Evolutionary conservation across 1,139 yeast genomes (phyloP).

Genomic region (Debaryomyces singareniensis): DNA sequence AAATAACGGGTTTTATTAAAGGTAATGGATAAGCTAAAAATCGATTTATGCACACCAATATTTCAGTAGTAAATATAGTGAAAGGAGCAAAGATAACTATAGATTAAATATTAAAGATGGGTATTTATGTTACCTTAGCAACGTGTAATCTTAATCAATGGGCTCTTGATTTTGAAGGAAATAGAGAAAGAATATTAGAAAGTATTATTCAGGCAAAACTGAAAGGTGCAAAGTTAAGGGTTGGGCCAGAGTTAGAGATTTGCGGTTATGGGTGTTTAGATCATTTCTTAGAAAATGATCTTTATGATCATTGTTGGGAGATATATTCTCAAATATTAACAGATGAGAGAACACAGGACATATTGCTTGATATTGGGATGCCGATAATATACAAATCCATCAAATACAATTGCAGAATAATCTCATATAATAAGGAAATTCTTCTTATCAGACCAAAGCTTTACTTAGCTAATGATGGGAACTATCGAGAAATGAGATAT

Average conservation of each 20-base stretch:
- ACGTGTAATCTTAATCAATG: conserved; percentile 87
- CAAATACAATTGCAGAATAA: conserved; percentile 84
- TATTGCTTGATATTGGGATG: conserved; percentile 87
- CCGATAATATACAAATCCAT: conserved; percentile 85
- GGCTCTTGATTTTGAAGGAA: conserved; percentile 98
- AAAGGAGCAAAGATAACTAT: too few relatives aligned
- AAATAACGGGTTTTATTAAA: too few relatives aligned
- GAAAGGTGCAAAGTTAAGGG: conserved; percentile 74
- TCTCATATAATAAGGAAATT: conserved; percentile 74
- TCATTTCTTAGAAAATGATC: conserved; percentile 87
- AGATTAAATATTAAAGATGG: conserved; percentile 26
- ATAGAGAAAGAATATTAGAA: conserved; percentile 80
- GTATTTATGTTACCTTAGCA: conserved; percentile 52
- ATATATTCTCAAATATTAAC: conserved; percentile 72
- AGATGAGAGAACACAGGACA: conserved; percentile 62
- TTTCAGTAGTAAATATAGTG: too few relatives aligned
- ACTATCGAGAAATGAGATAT: conserved; percentile 94
- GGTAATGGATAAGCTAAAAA: too few relatives aligned
- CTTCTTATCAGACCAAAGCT: conserved; percentile 86
- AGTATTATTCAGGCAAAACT: conserved; percentile 73
- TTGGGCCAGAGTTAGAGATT: conserved; percentile 94
- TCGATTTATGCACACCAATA: too few relatives aligned
- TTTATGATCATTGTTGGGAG: conserved; percentile 91
- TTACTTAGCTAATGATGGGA: conserved; percentile 94
- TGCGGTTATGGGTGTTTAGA: conserved; percentile 96